phyloP scores from a whole-genome alignment of 1,284 basidiomycete genomes.

The Puccinia triticina region DNA sequence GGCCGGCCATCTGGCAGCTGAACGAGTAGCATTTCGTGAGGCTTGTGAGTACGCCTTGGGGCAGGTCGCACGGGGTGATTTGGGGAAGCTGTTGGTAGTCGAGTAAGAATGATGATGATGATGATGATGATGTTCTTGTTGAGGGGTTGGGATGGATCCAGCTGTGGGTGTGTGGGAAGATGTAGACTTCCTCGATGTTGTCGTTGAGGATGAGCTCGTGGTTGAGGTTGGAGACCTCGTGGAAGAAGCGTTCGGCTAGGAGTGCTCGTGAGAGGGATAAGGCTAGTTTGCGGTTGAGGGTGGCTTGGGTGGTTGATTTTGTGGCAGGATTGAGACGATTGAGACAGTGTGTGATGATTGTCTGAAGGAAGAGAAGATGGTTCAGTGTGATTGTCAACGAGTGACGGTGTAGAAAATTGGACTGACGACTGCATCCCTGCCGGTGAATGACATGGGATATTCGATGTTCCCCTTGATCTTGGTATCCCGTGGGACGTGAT shows the following conservation, averaged over 20 bases:
- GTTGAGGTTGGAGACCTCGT: constrained; percentile 36
- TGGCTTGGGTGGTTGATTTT: constrained; percentile 46
- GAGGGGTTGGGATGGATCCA: constrained; percentile 51
- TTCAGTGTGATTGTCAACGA: background rate
- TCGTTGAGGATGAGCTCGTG: constrained; percentile 73
- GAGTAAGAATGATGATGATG: background rate
- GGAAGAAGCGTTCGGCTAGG: constrained; percentile 33
- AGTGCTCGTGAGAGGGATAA: constrained; percentile 25
- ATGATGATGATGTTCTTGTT: constrained; percentile 67
- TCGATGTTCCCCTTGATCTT: constrained; percentile 89
- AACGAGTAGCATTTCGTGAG: constrained; percentile 65
- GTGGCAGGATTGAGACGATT: constrained; percentile 43
- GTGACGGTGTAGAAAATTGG: background rate
- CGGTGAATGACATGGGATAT: constrained; percentile 83
- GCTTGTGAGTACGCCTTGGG: constrained; percentile 33
- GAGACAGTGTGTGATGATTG: constrained; percentile 36
- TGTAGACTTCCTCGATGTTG: constrained; percentile 91
- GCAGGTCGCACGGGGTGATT: background rate
- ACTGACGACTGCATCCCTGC: constrained; percentile 85
- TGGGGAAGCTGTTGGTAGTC: constrained; percentile 64
- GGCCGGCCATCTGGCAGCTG: constrained; percentile 69
- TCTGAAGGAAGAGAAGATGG: constrained; percentile 2
- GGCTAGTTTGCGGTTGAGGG: constrained; percentile 39
- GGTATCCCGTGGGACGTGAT: constrained; percentile 78
- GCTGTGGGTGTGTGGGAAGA: constrained; percentile 73